Evolutionary conservation across 306 rosid species (phyloP), one percentile per base, ranked within the genome.

Genomic region (Prosopis cineraria): DNA sequence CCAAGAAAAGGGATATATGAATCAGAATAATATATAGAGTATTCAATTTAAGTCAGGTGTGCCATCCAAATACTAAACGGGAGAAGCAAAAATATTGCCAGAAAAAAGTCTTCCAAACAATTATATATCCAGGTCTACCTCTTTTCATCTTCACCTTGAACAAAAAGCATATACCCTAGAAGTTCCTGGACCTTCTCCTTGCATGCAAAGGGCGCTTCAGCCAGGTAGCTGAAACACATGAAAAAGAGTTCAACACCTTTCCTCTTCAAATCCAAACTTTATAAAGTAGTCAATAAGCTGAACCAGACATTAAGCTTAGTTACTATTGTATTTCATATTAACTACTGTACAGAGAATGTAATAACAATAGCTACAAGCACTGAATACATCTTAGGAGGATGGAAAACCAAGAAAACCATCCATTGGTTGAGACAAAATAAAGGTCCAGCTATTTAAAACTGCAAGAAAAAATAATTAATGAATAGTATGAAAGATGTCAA

Each of bases 121-220:
- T 56, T 47, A 56, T 43, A 55, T 22, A 70, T 78, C 79, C 76
- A 76, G 73, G 76, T 68, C 72, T 68, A 94, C 98, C 98, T 89
- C 75, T 76, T 89, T 74, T 94, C 97, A 81, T 94, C 97, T 85
- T 82, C 97, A 29, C 97, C 92, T 90, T 92, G 97, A 59, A 94
- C 34, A 16, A 87, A 88, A 47, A 94, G 93, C 97, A 94, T 84
- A 79, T 78, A 92, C 66, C 82, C 91, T 78, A 94, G 81, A 68
- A 94, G 91, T 82, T 90, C 90, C 69, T 19, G 82, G 70, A 94
- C 93, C 83, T 87, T 92, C 81, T 89, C 97, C 71, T 80, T 62
- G 89, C 93, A 89, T 82, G 98, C 98, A 75, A 81, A 52, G 2
- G 98, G 98, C 19, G 91, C 86, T 86, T 95, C 95, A 74, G 98